These are phyloP conservation scores for Aureobasidium subglaciale DNA, from an alignment of 2,329 filamentous ascomycete species.

Conservation along the genomic window DNA sequence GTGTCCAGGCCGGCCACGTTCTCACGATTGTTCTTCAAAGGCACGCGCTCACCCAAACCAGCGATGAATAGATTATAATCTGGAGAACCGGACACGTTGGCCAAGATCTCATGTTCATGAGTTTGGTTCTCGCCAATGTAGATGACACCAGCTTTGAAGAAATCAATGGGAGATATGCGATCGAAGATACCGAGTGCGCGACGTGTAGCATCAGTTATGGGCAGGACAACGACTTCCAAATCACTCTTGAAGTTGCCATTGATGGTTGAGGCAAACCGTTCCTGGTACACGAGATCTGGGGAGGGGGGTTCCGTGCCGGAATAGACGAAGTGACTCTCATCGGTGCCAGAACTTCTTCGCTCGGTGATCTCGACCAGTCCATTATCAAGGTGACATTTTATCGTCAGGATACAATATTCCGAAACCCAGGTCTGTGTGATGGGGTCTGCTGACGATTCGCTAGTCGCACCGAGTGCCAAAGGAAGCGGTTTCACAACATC, in stretches of 20 bases:
- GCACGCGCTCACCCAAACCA: slow-evolving; percentile 73
- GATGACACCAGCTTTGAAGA: slow-evolving; percentile 89
- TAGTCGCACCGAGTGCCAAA: background rate
- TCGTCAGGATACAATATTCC: slow-evolving; percentile 17
- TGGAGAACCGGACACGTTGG: slow-evolving; percentile 76
- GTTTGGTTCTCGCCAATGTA: slow-evolving; percentile 87
- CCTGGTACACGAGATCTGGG: slow-evolving; percentile 57
- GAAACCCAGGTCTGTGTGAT: slow-evolving; percentile 11
- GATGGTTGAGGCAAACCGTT: slow-evolving; percentile 7
- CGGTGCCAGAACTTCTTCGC: slow-evolving; percentile 17
- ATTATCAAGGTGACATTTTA: slow-evolving; percentile 10
- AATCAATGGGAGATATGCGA: slow-evolving; percentile 80
- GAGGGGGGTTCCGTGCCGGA: background rate
- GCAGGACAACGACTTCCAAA: slow-evolving; percentile 1
- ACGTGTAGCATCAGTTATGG: slow-evolving; percentile 37
- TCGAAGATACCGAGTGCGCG: slow-evolving; percentile 79
- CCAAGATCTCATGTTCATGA: slow-evolving; percentile 73
- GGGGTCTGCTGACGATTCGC: slow-evolving; percentile 2
- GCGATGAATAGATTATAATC: slow-evolving; percentile 84
- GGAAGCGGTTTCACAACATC: background rate
- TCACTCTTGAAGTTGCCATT: slow-evolving; percentile 16
- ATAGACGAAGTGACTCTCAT: slow-evolving; percentile 13
- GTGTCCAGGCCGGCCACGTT: slow-evolving; percentile 90
- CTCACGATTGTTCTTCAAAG: slow-evolving; percentile 73
- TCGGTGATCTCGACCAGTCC: slow-evolving; percentile 14